These are phyloP conservation scores for Trichoderma koningiopsis DNA, from an alignment of 2,329 filamentous ascomycete species.

Conservation along the genomic window DNA sequence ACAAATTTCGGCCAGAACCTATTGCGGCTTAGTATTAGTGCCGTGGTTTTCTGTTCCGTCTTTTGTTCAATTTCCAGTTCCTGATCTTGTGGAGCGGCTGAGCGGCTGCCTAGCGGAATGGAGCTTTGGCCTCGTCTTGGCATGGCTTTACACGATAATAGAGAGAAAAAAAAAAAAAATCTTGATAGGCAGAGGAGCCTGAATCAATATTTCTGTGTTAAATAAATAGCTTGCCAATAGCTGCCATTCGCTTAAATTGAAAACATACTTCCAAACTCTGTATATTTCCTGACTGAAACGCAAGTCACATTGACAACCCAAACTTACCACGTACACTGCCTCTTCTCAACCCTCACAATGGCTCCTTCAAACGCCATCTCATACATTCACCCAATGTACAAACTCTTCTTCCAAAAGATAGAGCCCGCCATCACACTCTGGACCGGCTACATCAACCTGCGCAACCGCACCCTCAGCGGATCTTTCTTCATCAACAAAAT, in stretches of 20 bases:
- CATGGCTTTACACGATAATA: not conserved
- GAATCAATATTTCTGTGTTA: not conserved
- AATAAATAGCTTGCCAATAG: not conserved
- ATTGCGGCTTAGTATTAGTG: not conserved
- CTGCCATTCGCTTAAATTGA: not conserved
- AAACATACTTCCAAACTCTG: not conserved
- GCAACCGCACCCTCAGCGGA: slow-evolving; percentile 12
- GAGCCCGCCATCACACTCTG: slow-evolving; percentile 31
- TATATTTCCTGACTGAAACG: not conserved
- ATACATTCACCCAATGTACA: slow-evolving; percentile 27
- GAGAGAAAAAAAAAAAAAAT: not conserved
- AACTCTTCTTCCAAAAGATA: slow-evolving; percentile 31
- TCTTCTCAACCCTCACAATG: slow-evolving; percentile 10
- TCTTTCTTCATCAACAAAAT: slow-evolving; percentile 25
- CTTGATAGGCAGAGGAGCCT: not conserved
- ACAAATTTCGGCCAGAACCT: not conserved
- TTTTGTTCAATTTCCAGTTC: not conserved
- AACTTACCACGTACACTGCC: not conserved
- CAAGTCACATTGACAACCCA: not conserved
- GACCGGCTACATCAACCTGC: slow-evolving; percentile 31
- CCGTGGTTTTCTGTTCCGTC: not conserved
- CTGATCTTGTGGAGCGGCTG: slow-evolving; percentile 10
- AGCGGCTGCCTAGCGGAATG: not conserved
- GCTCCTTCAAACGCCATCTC: not conserved
- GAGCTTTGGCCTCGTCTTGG: not conserved